Base-by-base conservation (phyloP, 345 rosid species). In the Brassica rapa region DNA sequence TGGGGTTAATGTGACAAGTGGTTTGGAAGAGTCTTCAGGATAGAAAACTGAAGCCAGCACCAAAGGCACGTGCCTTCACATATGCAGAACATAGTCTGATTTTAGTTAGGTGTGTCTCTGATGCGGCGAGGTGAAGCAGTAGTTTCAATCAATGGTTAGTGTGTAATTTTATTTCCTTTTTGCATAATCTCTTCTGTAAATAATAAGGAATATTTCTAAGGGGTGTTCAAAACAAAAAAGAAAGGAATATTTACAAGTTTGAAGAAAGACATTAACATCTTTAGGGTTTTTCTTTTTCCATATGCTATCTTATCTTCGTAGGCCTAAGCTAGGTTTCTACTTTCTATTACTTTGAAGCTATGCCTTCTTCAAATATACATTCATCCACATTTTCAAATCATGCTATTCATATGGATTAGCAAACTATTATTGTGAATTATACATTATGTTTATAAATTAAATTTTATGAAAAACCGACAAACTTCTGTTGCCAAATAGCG, bases 51-150 rank as follows among this genome's bases (percentile, higher is more conserved):
- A 66, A 53, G 59, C 23, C 59, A 15, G 59, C 59, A 15, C 23
- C 59, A 53, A 53, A 53, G 59, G 23, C 59, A 53, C 59, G 59
- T 53, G 55, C 16, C 55, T 49, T 49, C 16, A 46, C 71, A 66
- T 77, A 46, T 65, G 79, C 53, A 62, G 53, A 51, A 69, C 71
- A 55, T 53, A 55, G 16, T 74, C 72, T 62, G 67, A 62, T 62
- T 68, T 27, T 79, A 23, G 8, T 39, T 66, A 66, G 27, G 29
- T 25, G 73, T 66, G 72, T 60, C 63, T 60, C 32, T 59, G 56
- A 67, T 79, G 78, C 78, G 82, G 78, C 82, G 70, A 60, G 55
- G 57, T 72, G 82, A 79, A 73, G 43, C 67, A 32, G 60, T 53
- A 53, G 7, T 19, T 64, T 63, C 23, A 63, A 19, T 69, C 64